These are phyloP conservation scores for Takashimella koratensis DNA, from an alignment of 1,284 basidiomycete species.

Conservation along the genomic window DNA sequence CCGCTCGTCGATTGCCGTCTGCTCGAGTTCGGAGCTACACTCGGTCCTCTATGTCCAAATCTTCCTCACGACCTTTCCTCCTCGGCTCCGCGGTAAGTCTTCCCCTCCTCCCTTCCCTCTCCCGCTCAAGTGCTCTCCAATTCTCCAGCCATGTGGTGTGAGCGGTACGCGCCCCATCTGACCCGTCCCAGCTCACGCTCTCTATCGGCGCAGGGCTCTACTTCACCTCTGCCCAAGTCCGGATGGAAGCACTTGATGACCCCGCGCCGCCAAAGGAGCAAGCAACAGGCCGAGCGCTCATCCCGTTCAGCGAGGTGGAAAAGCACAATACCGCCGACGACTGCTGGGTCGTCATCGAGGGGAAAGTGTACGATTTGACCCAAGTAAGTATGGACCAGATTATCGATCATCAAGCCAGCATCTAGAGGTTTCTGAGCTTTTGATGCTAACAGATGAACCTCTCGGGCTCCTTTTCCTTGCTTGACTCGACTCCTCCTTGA, in stretches of 20 bases:
- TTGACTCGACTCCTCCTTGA: neutral
- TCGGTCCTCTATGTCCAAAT: too few relatives aligned
- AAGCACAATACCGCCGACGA: slow-evolving; percentile 41
- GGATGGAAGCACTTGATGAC: slow-evolving; percentile 11
- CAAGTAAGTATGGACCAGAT: slow-evolving; percentile 24
- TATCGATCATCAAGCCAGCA: neutral
- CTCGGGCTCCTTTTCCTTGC: neutral
- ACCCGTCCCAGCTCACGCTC: neutral
- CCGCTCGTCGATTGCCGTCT: neutral
- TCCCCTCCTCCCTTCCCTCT: too few relatives aligned
- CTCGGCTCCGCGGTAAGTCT: neutral
- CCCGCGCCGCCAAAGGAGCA: slow-evolving; percentile 20
- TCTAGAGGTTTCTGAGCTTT: neutral
- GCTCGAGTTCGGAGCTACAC: too few relatives aligned
- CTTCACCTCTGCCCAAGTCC: neutral
- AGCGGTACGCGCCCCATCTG: neutral
- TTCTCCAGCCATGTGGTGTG: too few relatives aligned
- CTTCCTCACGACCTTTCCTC: too few relatives aligned
- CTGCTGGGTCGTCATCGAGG: slow-evolving; percentile 47
- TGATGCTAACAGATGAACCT: neutral
- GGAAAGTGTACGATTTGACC: slow-evolving; percentile 47
- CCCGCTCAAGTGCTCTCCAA: too few relatives aligned
- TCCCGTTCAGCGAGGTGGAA: slow-evolving; percentile 40
- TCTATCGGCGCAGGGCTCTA: neutral
- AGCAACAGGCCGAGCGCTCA: slow-evolving; percentile 23